Conservation (phyloP, 73 alveolate species). For the Uronychia binucleata region DNA sequence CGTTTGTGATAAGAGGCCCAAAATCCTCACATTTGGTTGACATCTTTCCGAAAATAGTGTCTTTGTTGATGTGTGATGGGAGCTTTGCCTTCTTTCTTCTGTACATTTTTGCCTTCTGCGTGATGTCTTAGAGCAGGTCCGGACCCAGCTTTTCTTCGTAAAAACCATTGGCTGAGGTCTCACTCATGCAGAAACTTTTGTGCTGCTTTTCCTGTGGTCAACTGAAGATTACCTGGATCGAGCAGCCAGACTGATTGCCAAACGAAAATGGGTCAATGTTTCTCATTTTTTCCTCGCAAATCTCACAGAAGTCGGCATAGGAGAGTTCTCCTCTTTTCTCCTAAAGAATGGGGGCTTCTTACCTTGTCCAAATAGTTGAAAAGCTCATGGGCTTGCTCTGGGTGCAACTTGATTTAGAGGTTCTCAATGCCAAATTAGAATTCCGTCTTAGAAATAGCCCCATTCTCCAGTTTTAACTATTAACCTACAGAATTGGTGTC, state of each 20-base stretch:
- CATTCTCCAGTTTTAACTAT: neutral
- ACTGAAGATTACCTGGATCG: too few relatives aligned
- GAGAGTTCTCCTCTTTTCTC: slow-evolving; percentile 26
- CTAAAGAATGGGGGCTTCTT: neutral
- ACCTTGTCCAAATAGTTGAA: slow-evolving; percentile 33
- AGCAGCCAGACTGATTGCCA: neutral
- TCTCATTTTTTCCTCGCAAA: slow-evolving; percentile 47
- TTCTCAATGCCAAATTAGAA: slow-evolving; percentile 28
- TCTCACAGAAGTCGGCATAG: slow-evolving; percentile 50
- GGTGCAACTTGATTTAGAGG: slow-evolving; percentile 11
- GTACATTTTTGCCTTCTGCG: too few relatives aligned
- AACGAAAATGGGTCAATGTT: slow-evolving; percentile 50
- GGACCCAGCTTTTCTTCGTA: too few relatives aligned
- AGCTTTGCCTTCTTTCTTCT: neutral
- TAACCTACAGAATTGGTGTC: slow-evolving; percentile 21
- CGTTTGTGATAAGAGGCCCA: neutral
- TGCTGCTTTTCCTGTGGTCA: neutral
- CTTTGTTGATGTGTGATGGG: neutral
- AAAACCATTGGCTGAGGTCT: too few relatives aligned
- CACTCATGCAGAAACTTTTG: neutral
- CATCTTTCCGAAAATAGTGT: neutral
- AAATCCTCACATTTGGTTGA: neutral
- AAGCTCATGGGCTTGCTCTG: slow-evolving; percentile 5
- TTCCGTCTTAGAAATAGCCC: neutral
- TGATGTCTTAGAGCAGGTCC: too few relatives aligned